Conservation (phyloP, 257 asterid genomes). For the Jacaranda copaia region DNA sequence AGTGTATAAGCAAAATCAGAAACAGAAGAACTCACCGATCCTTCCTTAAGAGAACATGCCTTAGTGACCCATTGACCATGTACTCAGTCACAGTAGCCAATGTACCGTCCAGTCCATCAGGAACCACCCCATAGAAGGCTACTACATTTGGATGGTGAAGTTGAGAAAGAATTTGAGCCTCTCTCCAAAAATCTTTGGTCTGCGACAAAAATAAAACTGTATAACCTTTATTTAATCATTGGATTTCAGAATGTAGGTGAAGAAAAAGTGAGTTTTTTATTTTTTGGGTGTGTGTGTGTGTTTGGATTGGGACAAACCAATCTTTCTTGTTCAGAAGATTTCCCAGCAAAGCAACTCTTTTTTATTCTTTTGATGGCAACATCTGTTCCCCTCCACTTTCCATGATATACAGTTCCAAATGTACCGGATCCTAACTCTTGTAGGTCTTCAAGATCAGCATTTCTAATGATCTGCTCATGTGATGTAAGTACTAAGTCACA, state of each 20-base stretch:
- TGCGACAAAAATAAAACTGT: conserved; percentile 32
- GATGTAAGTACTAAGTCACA: conserved; percentile 4
- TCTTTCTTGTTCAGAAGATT: conserved; percentile 60
- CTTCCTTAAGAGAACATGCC: conserved; percentile 73
- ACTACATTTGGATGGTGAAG: conserved; percentile 94
- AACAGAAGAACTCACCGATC: conserved; percentile 58
- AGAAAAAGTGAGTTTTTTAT: no score
- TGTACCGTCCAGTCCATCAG: conserved; percentile 84
- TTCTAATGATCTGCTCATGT: conserved; percentile 50
- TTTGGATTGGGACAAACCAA: conserved; percentile 46
- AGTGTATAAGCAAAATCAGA: neutral
- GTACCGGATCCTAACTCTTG: conserved; percentile 65
- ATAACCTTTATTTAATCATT: neutral
- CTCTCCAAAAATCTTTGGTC: conserved; percentile 94
- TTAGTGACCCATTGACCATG: conserved; percentile 82
- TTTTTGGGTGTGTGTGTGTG: neutral
- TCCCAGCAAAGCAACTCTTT: conserved; percentile 58
- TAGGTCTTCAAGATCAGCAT: conserved; percentile 60
- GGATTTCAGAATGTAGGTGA: neutral
- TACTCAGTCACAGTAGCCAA: conserved; percentile 87
- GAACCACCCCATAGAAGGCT: conserved; percentile 92
- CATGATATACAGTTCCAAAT: conserved; percentile 65
- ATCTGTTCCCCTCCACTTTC: conserved; percentile 71
- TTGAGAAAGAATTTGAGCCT: conserved; percentile 81
- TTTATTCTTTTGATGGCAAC: conserved; percentile 66